phyloP scores from a whole-genome alignment of 2,329 filamentous ascomycete species.

The Alternaria gaisen region DNA sequence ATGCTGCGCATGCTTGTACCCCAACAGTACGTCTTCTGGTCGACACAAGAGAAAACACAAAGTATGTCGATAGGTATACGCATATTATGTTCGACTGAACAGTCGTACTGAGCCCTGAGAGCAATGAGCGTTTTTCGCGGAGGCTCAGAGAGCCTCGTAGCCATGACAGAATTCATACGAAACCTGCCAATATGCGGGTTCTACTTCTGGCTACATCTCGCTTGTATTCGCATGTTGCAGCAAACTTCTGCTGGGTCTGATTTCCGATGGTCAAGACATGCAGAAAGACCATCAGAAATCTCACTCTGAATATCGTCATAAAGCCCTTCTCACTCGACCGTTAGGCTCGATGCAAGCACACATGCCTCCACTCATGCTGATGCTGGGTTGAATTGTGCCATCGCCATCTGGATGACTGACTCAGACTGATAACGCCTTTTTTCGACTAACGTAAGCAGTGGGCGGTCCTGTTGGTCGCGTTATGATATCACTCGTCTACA shows the following conservation, averaged over 20 bases:
- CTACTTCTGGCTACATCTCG: background rate
- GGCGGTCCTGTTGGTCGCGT: background rate
- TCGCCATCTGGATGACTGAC: background rate
- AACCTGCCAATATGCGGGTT: background rate
- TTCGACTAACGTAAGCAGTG: background rate
- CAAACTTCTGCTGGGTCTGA: background rate
- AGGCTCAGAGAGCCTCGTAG: background rate
- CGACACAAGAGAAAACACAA: background rate
- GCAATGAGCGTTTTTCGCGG: background rate
- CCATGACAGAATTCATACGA: background rate
- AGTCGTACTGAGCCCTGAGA: background rate
- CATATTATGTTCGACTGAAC: background rate
- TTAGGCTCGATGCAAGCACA: background rate
- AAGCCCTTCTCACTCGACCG: background rate
- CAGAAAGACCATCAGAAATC: background rate
- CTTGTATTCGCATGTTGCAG: too few relatives aligned
- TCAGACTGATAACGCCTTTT: background rate
- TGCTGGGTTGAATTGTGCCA: background rate
- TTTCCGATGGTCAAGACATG: background rate
- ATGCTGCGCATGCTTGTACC: background rate
- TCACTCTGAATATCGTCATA: background rate
- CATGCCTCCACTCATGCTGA: background rate
- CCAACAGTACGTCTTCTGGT: background rate
- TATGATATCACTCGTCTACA: background rate
- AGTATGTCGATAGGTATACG: background rate